A percentile compares a stretch with the other conserved stretches of the same genome.
Evolutionary conservation across 441 rosid genomes (phyloP).

Genomic region (Eutrema salsugineum): DNA sequence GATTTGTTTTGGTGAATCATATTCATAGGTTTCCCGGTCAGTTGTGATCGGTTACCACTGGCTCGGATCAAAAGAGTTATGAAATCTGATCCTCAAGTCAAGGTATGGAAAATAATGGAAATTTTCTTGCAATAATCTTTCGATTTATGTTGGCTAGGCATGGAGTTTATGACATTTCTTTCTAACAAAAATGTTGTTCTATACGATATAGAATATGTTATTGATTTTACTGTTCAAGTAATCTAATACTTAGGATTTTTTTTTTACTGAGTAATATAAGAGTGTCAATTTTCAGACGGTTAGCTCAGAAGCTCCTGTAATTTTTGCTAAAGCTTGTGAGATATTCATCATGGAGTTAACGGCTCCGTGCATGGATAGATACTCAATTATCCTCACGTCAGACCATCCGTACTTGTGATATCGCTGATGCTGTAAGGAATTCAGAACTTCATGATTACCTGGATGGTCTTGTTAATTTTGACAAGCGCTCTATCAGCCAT

Average conservation of each 20-base stretch:
- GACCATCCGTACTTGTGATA: constrained; percentile 5
- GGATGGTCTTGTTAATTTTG: background rate
- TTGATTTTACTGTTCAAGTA: background rate
- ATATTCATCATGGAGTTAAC: constrained; percentile 46
- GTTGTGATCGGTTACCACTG: background rate
- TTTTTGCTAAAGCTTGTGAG: constrained; percentile 51
- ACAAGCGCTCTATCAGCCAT: background rate
- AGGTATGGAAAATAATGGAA: background rate
- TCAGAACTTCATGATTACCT: background rate
- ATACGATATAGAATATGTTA: background rate
- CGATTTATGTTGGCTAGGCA: background rate
- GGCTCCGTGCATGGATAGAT: constrained; percentile 43
- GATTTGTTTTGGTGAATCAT: background rate
- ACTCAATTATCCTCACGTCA: constrained; percentile 33
- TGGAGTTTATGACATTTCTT: background rate
- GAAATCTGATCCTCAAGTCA: constrained; percentile 1
- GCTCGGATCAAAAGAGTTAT: background rate
- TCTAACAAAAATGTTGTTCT: background rate
- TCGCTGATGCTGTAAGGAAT: background rate
- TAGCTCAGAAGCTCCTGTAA: constrained; percentile 37
- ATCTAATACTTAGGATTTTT: background rate
- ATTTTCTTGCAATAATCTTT: background rate
- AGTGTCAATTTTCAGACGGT: constrained; percentile 31
- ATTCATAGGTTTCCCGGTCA: background rate
- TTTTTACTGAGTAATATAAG: background rate